Evolutionary conservation across 805 yeast genomes (phyloP), one percentile per base, ranked within the genome.

Genomic region (Barnettozyma wickerhamii): DNA sequence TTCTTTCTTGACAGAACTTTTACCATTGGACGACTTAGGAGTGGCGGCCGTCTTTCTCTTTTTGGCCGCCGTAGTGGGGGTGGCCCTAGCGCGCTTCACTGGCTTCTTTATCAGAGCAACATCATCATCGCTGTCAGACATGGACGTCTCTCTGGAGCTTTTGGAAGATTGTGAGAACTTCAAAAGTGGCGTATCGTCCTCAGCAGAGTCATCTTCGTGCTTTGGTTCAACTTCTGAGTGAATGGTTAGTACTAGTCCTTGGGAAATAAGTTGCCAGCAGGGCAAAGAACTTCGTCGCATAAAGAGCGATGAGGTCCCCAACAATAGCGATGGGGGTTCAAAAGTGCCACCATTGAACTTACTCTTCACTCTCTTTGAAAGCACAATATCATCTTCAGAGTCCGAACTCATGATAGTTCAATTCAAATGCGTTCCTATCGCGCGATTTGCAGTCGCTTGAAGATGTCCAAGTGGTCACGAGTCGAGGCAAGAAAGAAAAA

Each of bases 361-460:
- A 52, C 60, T 37, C 37, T 34, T 51, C 13, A 18, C 30, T 42
- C 58, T 48, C 30, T 50, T 52, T 7, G 58, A 41, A 12, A 56
- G 52, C 7, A 45, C 60, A 14, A 61, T 41, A 32, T 59, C 65
- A 33, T 60, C 65, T n/a, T 64, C 68, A 5, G 58, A 53, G 33
- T 58, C 58, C 6, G 59, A 57, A 30, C 51, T 53, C 56, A 55
- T 54, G 15, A 15, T 29, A 18, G 12, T 9, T 23, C 26, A 12
- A 12, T 23, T 23, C 12, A 12, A 23, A 9, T 23, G 12, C 12
- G 26, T 23, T 9, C 12, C 26, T n/a, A n/a, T n/a, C n/a, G n/a
- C n/a, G n/a, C n/a, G n/a, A n/a, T n/a, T n/a, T n/a, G n/a, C n/a
- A n/a, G n/a, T n/a, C n/a, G n/a, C n/a, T n/a, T n/a, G n/a, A n/a